Conservation (phyloP, 208 protist species). For the Leishmania lainsoni region DNA sequence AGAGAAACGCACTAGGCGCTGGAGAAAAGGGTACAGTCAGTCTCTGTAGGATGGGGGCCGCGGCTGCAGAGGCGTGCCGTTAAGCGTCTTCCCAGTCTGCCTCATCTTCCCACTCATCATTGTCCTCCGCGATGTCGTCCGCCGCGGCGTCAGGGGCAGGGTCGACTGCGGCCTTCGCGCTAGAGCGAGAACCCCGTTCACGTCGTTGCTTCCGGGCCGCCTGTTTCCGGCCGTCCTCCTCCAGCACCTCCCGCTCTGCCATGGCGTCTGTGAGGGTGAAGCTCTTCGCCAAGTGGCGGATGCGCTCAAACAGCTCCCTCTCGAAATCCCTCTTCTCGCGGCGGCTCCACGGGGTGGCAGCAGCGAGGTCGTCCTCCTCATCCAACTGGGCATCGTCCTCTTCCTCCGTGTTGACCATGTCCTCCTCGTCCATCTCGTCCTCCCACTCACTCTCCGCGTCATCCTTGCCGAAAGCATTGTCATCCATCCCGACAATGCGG, state of each 20-base stretch:
- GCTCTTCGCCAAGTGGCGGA: conserved; percentile 36
- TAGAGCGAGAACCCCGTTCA: not conserved
- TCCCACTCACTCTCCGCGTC: conserved; percentile 22
- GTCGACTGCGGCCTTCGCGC: not conserved
- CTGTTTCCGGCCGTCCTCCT: conserved; percentile 22
- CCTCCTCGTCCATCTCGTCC: conserved; percentile 31
- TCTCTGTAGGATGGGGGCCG: not conserved
- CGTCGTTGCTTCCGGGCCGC: conserved; percentile 14
- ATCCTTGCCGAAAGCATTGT: conserved; percentile 30
- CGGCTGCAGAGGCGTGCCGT: not conserved
- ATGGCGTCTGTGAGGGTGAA: conserved; percentile 42
- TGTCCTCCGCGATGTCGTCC: conserved; percentile 5
- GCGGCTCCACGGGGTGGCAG: conserved; percentile 32
- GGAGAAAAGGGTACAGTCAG: not conserved
- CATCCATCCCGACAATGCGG: conserved; percentile 34
- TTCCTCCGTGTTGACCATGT: conserved; percentile 19
- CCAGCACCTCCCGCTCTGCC: conserved; percentile 35
- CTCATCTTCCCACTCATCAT: conserved; percentile 39
- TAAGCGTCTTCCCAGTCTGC: conserved; percentile 8
- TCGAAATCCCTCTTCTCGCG: conserved; percentile 55
- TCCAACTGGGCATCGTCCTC: conserved; percentile 8
- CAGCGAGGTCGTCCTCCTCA: conserved; percentile 20
- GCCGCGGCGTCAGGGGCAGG: not conserved
- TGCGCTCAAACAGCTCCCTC: conserved; percentile 36
- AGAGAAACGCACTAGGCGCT: not conserved